phyloP scores from a whole-genome alignment of 2,329 filamentous ascomycete species.

The Aspergillus jensenii region DNA sequence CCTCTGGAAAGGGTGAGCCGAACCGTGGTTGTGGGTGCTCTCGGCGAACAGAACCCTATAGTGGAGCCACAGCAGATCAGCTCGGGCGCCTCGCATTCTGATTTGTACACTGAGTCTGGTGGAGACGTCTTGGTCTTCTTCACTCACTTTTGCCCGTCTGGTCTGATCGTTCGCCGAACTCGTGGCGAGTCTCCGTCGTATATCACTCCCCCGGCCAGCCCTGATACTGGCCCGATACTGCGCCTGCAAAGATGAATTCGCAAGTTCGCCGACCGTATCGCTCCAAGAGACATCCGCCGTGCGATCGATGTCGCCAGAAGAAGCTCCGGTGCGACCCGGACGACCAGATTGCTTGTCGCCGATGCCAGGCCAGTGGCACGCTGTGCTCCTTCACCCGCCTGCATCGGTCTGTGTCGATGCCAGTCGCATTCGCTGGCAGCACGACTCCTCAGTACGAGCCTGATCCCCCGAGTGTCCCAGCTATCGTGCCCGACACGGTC shows the following conservation, averaged over 20 bases:
- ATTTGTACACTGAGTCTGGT: not conserved
- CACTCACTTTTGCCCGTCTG: too few relatives aligned
- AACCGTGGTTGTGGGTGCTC: not conserved
- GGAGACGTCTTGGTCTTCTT: not conserved
- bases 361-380: conserved; percentile 16
- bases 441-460: not conserved
- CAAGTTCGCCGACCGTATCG: conserved; percentile 28
- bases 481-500: not conserved
- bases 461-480: not conserved
- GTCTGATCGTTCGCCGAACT: not conserved
- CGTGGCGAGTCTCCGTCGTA: not conserved
- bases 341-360: conserved; percentile 23
- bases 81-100: not conserved
- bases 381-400: conserved; percentile 1
- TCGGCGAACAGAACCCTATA: not conserved
- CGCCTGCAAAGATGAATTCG: not conserved
- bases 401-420: not conserved
- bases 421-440: not conserved
- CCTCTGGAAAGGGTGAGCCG: not conserved
- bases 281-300: conserved; percentile 34
- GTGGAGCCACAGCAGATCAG: too few relatives aligned
- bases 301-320: conserved; percentile 33
- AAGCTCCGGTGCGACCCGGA: conserved; percentile 32
- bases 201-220: not conserved
- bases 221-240: too few relatives aligned